These are phyloP conservation scores for Suillus americanus DNA, from an alignment of 768 basidiomycete genomes.

Conservation along the genomic window DNA sequence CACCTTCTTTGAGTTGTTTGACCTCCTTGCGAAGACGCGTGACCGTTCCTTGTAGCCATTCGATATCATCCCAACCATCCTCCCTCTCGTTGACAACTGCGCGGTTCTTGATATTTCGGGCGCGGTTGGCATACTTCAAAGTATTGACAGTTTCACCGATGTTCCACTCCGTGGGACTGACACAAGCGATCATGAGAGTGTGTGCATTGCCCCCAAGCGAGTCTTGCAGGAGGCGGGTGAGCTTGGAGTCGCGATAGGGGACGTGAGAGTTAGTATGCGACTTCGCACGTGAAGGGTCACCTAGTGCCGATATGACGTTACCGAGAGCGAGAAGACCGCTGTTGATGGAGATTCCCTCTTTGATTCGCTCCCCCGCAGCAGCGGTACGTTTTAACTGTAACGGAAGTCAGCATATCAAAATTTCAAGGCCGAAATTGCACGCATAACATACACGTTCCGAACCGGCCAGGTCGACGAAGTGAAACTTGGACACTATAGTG, in stretches of 20 bases:
- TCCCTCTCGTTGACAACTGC: slow-evolving; percentile 92
- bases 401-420: slow-evolving; percentile 17
- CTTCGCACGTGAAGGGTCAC: slow-evolving; percentile 87
- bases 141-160: slow-evolving; percentile 91
- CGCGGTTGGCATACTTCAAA: slow-evolving; percentile 95
- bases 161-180: slow-evolving; percentile 96
- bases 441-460: slow-evolving; percentile 77
- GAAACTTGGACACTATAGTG: slow-evolving; percentile 92
- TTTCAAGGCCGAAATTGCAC: slow-evolving; percentile 2
- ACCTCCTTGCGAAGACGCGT: slow-evolving; percentile 85
- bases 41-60: slow-evolving; percentile 91
- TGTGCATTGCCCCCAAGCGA: slow-evolving; percentile 97
- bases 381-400: slow-evolving; percentile 90
- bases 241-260: slow-evolving; percentile 98
- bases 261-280: slow-evolving; percentile 85
- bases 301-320: slow-evolving; percentile 97
- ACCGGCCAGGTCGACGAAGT: slow-evolving; percentile 97
- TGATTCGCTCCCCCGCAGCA: slow-evolving; percentile 93
- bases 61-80: slow-evolving; percentile 98
- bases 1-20: slow-evolving; percentile 74
- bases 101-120: slow-evolving; percentile 95
- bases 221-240: slow-evolving; percentile 77
- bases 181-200: slow-evolving; percentile 98
- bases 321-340: slow-evolving; percentile 94
- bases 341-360: slow-evolving; percentile 99